Evolutionary conservation across 179 eudicot genomes (phyloP).

Genomic region (Nepenthes alata): DNA sequence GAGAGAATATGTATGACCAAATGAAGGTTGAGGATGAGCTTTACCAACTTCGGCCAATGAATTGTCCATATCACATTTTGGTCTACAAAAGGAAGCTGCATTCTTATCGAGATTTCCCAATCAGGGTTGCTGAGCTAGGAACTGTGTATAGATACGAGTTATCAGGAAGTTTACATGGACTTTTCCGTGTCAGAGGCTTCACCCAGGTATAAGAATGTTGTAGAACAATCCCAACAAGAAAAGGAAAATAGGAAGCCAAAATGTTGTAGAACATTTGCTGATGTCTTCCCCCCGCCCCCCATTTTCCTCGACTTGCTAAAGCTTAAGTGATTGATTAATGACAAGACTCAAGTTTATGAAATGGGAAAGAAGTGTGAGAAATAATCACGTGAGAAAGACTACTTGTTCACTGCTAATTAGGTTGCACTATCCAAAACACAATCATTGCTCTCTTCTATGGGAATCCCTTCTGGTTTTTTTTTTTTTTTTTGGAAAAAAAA

Average conservation of each 20-base stretch:
- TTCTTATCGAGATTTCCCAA: conserved; percentile 87
- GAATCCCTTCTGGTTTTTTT: no score
- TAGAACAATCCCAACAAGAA: neutral
- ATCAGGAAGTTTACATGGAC: conserved; percentile 95
- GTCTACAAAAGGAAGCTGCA: conserved; percentile 76
- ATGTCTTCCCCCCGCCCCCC: no score
- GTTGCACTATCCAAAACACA: no score
- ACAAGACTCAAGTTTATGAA: no score
- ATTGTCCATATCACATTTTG: conserved; percentile 95
- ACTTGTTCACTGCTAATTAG: no score
- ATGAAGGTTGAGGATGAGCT: conserved; percentile 91
- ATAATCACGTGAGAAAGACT: no score
- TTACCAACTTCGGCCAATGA: conserved; percentile 99
- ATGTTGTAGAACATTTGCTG: neutral
- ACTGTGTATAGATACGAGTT: conserved; percentile 94
- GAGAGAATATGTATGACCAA: conserved; percentile 92
- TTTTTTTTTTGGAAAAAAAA: no score
- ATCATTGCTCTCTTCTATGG: no score
- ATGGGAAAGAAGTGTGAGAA: no score
- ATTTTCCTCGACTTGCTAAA: no score
- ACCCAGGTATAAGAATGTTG: conserved; percentile 54
- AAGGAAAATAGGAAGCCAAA: neutral
- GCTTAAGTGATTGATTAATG: no score
- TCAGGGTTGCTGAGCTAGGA: conserved; percentile 94
- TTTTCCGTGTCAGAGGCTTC: conserved; percentile 96